A percentile compares a stretch with the other conserved stretches of the same genome.
Evolutionary conservation across 23 red algal genomes (phyloP).

Genomic region (Gracilaria caudata): DNA sequence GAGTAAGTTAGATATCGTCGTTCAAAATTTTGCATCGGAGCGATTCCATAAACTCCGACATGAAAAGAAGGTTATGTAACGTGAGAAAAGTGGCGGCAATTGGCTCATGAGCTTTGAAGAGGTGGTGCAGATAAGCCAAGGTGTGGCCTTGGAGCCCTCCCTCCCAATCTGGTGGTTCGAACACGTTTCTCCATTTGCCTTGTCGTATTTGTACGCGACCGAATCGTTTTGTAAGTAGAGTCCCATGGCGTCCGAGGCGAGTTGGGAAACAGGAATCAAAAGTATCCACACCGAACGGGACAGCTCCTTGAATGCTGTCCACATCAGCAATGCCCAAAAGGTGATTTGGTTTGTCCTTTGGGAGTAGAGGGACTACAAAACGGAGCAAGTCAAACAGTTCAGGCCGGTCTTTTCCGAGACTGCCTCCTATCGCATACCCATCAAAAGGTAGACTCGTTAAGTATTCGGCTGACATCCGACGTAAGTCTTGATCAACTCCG

Average conservation of each 20-base stretch:
- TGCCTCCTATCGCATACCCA: constrained; percentile 94
- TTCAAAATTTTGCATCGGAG: constrained; percentile 79
- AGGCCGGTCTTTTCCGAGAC: constrained; percentile 90
- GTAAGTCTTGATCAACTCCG: constrained; percentile 82
- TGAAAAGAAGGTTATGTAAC: constrained; percentile 94
- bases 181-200: constrained; percentile 77
- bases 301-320: constrained; percentile 87
- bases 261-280: constrained; percentile 99
- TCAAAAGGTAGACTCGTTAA: constrained; percentile 91
- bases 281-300: constrained; percentile 95
- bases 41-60: constrained; percentile 84
- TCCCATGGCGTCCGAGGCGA: constrained; percentile 93
- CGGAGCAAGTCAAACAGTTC: constrained; percentile 87
- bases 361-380: constrained; percentile 84
- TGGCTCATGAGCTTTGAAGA: constrained; percentile 88
- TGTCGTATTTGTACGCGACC: constrained; percentile 81
- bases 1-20: constrained; percentile 64
- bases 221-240: constrained; percentile 82
- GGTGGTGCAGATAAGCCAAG: constrained; percentile 96
- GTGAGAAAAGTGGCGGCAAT: constrained; percentile 91
- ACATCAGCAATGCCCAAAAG: constrained; percentile 97
- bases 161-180: constrained; percentile 84
- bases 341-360: constrained; percentile 83
- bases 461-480: constrained; percentile 87
- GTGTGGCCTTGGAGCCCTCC: constrained; percentile 76